phyloP scores from a whole-genome alignment of 768 basidiomycete species.

The Hemileccinum impolitum region DNA sequence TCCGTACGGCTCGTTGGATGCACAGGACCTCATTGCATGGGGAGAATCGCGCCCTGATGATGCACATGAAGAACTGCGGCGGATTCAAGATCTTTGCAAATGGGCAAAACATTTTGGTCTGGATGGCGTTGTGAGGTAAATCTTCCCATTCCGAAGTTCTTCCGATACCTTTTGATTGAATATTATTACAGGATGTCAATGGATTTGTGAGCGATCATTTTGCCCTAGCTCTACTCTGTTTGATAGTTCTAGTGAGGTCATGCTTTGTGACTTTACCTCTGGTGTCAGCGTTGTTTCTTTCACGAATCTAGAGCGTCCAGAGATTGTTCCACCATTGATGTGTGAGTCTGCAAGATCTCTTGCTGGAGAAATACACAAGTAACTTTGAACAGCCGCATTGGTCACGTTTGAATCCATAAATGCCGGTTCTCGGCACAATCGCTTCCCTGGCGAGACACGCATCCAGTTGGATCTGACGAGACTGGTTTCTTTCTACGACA shows the following conservation, averaged over 20 bases:
- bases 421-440: slow-evolving; percentile 32
- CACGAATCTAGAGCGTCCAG: neutral
- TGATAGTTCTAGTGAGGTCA: neutral
- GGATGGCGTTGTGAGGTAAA: neutral
- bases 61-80: neutral
- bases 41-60: neutral
- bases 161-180: too few species aligned
- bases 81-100: neutral
- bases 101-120: neutral
- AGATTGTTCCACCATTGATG: neutral
- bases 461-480: slow-evolving; percentile 31
- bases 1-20: neutral
- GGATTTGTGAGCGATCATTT: slow-evolving; percentile 38
- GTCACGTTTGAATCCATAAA: neutral
- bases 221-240: too few species aligned
- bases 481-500: slow-evolving; percentile 38
- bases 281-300: neutral
- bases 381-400: neutral
- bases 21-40: slow-evolving; percentile 3
- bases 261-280: neutral
- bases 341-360: neutral
- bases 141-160: too few species aligned
- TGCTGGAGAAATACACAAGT: neutral
- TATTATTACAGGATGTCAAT: slow-evolving; percentile 32
- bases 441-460: slow-evolving; percentile 36